Conservation (phyloP, 148 eudicot genomes). For the Chenopodium formosanum region DNA sequence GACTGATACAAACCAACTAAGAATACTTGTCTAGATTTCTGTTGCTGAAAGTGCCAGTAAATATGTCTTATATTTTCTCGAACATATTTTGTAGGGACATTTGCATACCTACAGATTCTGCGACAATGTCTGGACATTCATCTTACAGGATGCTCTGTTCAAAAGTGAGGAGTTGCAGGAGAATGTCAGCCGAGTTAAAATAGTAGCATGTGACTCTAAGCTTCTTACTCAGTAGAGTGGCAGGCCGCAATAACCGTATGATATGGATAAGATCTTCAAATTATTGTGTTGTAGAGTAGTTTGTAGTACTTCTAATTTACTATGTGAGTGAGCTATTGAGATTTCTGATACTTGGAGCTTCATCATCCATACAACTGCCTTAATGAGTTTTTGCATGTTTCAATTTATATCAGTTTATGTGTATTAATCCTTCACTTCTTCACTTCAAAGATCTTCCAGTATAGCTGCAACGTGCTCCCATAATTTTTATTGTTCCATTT, state of each 20-base stretch:
- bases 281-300: constrained; percentile 11
- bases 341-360: not conserved
- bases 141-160: constrained; percentile 62
- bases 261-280: not conserved
- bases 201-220: constrained; percentile 89
- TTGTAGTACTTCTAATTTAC: not conserved
- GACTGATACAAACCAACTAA: not conserved
- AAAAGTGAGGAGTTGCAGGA: constrained; percentile 64
- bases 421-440: not conserved
- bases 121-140: constrained; percentile 95
- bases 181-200: constrained; percentile 64
- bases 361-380: not conserved
- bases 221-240: constrained; percentile 54
- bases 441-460: not conserved
- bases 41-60: not conserved
- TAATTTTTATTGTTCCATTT: not conserved
- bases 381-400: not conserved
- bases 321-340: not conserved
- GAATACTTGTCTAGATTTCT: not conserved
- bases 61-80: not conserved
- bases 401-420: not conserved
- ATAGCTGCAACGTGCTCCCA: not conserved
- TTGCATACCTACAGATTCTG: constrained; percentile 91
- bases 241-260: not conserved
- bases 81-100: constrained; percentile 56